Base-by-base conservation (phyloP, 2,329 filamentous ascomycete genomes). In the Sporothrix pallida region DNA sequence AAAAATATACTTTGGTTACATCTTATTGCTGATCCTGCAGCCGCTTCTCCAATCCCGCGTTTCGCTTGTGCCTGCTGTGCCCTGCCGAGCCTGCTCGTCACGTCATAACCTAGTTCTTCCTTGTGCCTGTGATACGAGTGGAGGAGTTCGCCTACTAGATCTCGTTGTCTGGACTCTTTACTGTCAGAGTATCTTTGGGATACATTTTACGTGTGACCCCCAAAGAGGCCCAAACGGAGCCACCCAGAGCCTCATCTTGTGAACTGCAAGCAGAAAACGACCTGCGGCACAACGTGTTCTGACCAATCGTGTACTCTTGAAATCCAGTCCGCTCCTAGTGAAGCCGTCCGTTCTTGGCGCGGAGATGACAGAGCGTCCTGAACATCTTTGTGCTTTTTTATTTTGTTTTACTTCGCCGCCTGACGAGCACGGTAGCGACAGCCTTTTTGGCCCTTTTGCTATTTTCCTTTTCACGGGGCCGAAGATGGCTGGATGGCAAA, bases 1-100 rank as follows among this genome's bases (percentile, higher is more conserved):
- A 65, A 46, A 65, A 65, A 65, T 65, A 46, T 46, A 15, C 60
- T 65, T 65, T 65, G 8, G 60, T 65, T 67, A 67, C 62, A 48
- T 67, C 42, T 46, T 1, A 67, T 26, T 9, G 8, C 5, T 67
- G 20, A n/a, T 48, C 42, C 20, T 15, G 37, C 10, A 20, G 10
- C 42, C 8, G 62, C 31, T n/a, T 17, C 37, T 44, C 9, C n/a
- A n/a, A 23, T 67, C 42, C 62, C 42, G n/a, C 20, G 62, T 15
- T 48, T 48, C 42, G 20, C 42, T 67, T 48, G 42, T 37, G 31
- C 31, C 31, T 37, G 31, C 7, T 5, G 23, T 58, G 13, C 23
- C 54, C 42, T 48, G 37, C 60, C 60, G 37, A 62, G 17, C 15
- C 58, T 42, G n/a, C 60, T 46, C n/a, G 31, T 46, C 10, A 46